phyloP scores from a whole-genome alignment of 768 basidiomycete species.

The Boletus insuetus region DNA sequence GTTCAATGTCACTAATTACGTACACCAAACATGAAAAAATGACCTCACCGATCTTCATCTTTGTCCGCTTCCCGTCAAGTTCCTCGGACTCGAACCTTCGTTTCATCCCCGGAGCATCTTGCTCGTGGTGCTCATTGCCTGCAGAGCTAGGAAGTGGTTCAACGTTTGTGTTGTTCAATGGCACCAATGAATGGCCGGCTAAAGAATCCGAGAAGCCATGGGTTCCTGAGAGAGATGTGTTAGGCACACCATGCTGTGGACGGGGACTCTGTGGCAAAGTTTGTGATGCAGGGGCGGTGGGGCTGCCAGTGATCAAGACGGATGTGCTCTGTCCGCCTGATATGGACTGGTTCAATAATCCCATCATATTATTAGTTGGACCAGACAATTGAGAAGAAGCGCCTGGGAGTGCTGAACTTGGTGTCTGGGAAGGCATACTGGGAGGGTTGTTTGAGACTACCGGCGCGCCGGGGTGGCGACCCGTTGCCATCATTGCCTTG shows the following conservation, averaged over 20 bases:
- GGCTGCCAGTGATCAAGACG: slow-evolving; percentile 23
- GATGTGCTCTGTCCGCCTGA: slow-evolving; percentile 18
- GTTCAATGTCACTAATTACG: slow-evolving; percentile 25
- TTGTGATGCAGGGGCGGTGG: slow-evolving; percentile 24
- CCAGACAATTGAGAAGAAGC: slow-evolving; percentile 21
- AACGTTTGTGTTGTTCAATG: slow-evolving; percentile 11
- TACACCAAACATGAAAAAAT: slow-evolving; percentile 22
- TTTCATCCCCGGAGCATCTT: slow-evolving; percentile 65
- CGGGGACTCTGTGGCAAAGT: slow-evolving; percentile 32
- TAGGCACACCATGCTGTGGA: slow-evolving; percentile 23
- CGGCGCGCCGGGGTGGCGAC: slow-evolving; percentile 28
- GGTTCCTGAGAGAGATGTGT: slow-evolving; percentile 23
- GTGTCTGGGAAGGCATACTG: slow-evolving; percentile 15
- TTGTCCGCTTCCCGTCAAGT: slow-evolving; percentile 62
- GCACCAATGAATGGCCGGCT: slow-evolving; percentile 17
- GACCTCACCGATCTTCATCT: slow-evolving; percentile 68
- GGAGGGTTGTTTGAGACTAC: slow-evolving; percentile 14
- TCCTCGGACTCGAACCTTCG: slow-evolving; percentile 70
- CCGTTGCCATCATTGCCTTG: slow-evolving; percentile 45
- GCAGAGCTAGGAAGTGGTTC: slow-evolving; percentile 9
- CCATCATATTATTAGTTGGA: slow-evolving; percentile 23
- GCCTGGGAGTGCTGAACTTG: slow-evolving; percentile 9
- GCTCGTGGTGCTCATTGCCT: slow-evolving; percentile 42
- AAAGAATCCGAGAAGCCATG: slow-evolving; percentile 26
- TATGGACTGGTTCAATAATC: slow-evolving; percentile 24